These are phyloP conservation scores for Moricandia moricandioides DNA, from an alignment of 345 rosid species.

Conservation along the genomic window DNA sequence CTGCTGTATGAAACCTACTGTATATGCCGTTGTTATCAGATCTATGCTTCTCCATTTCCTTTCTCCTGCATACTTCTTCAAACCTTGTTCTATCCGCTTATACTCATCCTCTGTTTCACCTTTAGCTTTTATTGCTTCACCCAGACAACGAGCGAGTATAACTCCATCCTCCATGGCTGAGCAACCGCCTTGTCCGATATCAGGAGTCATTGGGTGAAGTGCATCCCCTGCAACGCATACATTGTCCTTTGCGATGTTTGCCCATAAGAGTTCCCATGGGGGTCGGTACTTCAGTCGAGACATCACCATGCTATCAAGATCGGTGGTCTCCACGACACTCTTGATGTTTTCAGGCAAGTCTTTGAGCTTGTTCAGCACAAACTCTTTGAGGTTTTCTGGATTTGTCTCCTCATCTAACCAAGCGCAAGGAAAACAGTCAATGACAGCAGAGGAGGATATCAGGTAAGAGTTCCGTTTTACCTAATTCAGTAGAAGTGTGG, in stretches of 20 bases:
- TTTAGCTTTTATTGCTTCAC: slow-evolving; percentile 38
- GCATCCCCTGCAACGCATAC: slow-evolving; percentile 73
- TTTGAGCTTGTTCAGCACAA: slow-evolving; percentile 43
- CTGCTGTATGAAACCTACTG: slow-evolving; percentile 55
- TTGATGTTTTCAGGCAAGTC: slow-evolving; percentile 39
- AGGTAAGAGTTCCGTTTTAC: not conserved
- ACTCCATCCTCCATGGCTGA: slow-evolving; percentile 65
- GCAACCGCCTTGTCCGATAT: slow-evolving; percentile 69
- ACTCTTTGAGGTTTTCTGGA: slow-evolving; percentile 43
- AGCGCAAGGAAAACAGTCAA: slow-evolving; percentile 18
- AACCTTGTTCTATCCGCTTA: slow-evolving; percentile 41
- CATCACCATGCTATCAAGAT: slow-evolving; percentile 33
- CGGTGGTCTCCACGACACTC: slow-evolving; percentile 41
- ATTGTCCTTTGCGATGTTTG: slow-evolving; percentile 56
- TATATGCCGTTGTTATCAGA: slow-evolving; percentile 45
- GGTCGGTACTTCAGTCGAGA: slow-evolving; percentile 42
- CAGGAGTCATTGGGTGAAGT: slow-evolving; percentile 74
- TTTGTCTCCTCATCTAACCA: slow-evolving; percentile 28
- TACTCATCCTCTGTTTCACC: slow-evolving; percentile 23
- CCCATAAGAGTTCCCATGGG: slow-evolving; percentile 62
- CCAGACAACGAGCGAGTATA: slow-evolving; percentile 64
- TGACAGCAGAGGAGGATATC: not conserved
- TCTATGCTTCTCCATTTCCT: slow-evolving; percentile 74
- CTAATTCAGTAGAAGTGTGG: slow-evolving; percentile 31
- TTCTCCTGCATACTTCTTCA: slow-evolving; percentile 46